phyloP scores from a whole-genome alignment of 1,284 basidiomycete species.

The Baeospora myosura region DNA sequence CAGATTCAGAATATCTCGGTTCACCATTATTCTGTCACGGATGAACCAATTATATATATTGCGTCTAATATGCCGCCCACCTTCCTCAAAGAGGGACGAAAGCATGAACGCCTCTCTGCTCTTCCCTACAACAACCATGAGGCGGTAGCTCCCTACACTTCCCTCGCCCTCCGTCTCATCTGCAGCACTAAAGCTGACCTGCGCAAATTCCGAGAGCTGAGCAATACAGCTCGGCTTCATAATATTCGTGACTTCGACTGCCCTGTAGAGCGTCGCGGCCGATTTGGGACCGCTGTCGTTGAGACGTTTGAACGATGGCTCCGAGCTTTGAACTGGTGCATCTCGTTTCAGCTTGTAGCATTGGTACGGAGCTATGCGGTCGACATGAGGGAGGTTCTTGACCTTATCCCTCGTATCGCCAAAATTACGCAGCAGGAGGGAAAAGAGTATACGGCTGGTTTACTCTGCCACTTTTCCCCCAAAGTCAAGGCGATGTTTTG shows the following conservation, averaged over 20 bases:
- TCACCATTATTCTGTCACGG: slow-evolving; percentile 23
- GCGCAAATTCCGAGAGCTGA: slow-evolving; percentile 30
- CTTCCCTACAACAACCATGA: slow-evolving; percentile 17
- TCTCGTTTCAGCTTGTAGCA: slow-evolving; percentile 63
- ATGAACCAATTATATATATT: slow-evolving; percentile 33
- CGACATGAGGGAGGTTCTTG: slow-evolving; percentile 11
- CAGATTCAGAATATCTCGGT: slow-evolving; percentile 33
- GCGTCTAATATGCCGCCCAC: slow-evolving; percentile 36
- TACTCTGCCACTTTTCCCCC: no score
- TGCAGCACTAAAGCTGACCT: slow-evolving; percentile 29
- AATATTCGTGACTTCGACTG: slow-evolving; percentile 26
- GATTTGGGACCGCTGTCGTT: slow-evolving; percentile 35
- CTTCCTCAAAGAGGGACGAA: slow-evolving; percentile 22
- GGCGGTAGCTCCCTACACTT: slow-evolving; percentile 36
- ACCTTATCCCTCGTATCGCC: slow-evolving; percentile 19
- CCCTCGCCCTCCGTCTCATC: slow-evolving; percentile 40
- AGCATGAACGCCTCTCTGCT: slow-evolving; percentile 24
- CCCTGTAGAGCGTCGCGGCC: slow-evolving; percentile 28
- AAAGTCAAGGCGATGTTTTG: no score
- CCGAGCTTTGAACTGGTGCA: slow-evolving; percentile 68
- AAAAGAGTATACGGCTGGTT: no score
- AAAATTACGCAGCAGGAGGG: no score
- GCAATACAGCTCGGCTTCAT: slow-evolving; percentile 29
- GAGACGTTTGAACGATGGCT: slow-evolving; percentile 29
- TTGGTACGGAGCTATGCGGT: slow-evolving; percentile 18